Percentiles rank a stretch among this genome's conserved stretches.
These are phyloP conservation scores for Fusarium poae DNA, from an alignment of 2,329 filamentous ascomycete genomes.

Conservation along the genomic window DNA sequence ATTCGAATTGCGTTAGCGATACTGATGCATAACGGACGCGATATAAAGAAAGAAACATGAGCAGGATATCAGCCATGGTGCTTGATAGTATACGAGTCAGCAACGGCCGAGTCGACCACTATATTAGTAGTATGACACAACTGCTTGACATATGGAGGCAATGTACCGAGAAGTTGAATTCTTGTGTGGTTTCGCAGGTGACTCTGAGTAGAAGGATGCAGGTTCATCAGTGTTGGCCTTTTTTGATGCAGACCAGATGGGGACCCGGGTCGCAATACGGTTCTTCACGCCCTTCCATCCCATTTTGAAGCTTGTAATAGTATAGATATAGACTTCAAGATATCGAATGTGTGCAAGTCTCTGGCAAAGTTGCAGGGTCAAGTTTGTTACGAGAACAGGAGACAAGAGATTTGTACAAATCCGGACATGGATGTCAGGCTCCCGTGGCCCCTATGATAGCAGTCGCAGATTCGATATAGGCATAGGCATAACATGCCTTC, in stretches of 20 bases:
- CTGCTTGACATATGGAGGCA: conserved; percentile 30
- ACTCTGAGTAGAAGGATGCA: conserved; percentile 29
- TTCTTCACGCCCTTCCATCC: conserved; percentile 56
- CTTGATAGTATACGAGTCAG: conserved; percentile 15
- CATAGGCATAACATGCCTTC: conserved; percentile 11
- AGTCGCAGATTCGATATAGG: conserved; percentile 12
- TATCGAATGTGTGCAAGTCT: conserved; percentile 8
- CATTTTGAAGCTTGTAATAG: conserved; percentile 48
- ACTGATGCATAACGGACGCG: neutral
- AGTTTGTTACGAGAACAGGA: conserved; percentile 4
- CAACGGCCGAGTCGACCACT: conserved; percentile 21
- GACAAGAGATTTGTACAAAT: conserved; percentile 9
- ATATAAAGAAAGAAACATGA: neutral
- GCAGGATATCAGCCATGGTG: neutral
- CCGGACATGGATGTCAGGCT: conserved; percentile 7
- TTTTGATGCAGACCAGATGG: conserved; percentile 51
- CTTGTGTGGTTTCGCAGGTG: conserved; percentile 30
- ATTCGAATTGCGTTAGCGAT: conserved; percentile 37
- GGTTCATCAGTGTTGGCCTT: conserved; percentile 43
- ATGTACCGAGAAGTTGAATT: conserved; percentile 49
- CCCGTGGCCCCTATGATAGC: conserved; percentile 6
- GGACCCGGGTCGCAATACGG: conserved; percentile 53
- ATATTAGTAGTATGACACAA: conserved; percentile 9
- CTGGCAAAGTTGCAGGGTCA: conserved; percentile 4
- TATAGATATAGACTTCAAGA: conserved; percentile 7